Percentiles rank a stretch among this genome's conserved stretches.
Conservation (phyloP, 495 filamentous ascomycete genomes). For the Sporormia fimetaria region DNA sequence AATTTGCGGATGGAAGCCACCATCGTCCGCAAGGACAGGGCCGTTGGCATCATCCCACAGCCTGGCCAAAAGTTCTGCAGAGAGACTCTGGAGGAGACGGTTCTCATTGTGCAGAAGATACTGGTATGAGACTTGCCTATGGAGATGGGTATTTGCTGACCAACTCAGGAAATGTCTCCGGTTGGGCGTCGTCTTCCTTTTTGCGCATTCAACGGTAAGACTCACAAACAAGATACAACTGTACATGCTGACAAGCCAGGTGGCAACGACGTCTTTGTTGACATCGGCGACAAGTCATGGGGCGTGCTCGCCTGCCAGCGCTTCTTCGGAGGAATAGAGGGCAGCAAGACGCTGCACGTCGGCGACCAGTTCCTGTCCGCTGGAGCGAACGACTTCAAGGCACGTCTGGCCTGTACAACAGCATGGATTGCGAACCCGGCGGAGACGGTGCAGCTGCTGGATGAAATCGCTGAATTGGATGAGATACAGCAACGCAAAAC, state of each 20-base stretch:
- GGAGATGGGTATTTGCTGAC: background rate
- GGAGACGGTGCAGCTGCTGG: constrained; percentile 79
- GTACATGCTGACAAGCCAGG: constrained; percentile 32
- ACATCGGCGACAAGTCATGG: constrained; percentile 96
- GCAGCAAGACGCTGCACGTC: constrained; percentile 59
- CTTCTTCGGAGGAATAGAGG: constrained; percentile 71
- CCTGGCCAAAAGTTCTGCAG: constrained; percentile 57
- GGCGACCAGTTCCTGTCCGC: constrained; percentile 94
- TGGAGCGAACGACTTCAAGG: constrained; percentile 94
- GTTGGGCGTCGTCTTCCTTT: constrained; percentile 68
- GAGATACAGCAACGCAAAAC: constrained; percentile 26
- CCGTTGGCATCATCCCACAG: constrained; percentile 76
- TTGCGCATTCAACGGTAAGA: constrained; percentile 83
- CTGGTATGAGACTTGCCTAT: constrained; percentile 33
- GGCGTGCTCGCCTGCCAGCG: constrained; percentile 83
- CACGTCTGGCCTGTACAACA: constrained; percentile 52
- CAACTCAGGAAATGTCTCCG: constrained; percentile 51
- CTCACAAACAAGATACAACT: background rate
- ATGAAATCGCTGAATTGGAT: constrained; percentile 55
- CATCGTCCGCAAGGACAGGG: constrained; percentile 80
- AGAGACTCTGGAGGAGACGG: constrained; percentile 90
- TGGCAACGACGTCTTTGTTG: constrained; percentile 93
- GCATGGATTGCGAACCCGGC: constrained; percentile 87
- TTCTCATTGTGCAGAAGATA: constrained; percentile 83
- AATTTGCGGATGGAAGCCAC: constrained; percentile 65